Evolutionary conservation across 768 basidiomycete species (phyloP).

Genomic region (Astraeus odoratus): DNA sequence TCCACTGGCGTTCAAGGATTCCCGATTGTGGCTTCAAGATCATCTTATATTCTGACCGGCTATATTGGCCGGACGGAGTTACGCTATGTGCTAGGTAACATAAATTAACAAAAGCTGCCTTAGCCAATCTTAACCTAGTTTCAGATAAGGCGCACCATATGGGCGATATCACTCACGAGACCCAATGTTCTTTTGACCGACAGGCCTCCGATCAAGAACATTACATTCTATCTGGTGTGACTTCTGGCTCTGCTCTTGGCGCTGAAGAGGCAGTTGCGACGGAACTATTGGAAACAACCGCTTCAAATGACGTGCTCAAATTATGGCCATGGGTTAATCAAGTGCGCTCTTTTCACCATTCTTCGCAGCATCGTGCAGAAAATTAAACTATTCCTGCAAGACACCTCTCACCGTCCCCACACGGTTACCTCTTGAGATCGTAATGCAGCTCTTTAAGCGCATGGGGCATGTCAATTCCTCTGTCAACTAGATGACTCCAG

Average conservation of each 20-base stretch:
- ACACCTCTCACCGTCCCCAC: slow-evolving; percentile 92
- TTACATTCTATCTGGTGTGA: slow-evolving; percentile 34
- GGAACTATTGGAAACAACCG: slow-evolving; percentile 56
- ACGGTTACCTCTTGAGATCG: slow-evolving; percentile 89
- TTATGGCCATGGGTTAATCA: slow-evolving; percentile 94
- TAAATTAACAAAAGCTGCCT: not conserved
- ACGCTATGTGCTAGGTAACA: slow-evolving; percentile 79
- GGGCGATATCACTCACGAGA: slow-evolving; percentile 54
- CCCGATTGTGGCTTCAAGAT: slow-evolving; percentile 70
- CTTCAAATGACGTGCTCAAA: slow-evolving; percentile 51
- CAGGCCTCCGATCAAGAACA: slow-evolving; percentile 47
- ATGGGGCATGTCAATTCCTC: slow-evolving; percentile 71
- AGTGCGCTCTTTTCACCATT: slow-evolving; percentile 35
- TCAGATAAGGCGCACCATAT: slow-evolving; percentile 68
- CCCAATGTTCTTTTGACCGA: slow-evolving; percentile 62
- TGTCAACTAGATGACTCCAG: not conserved
- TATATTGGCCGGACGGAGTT: slow-evolving; percentile 87
- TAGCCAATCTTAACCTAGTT: not conserved
- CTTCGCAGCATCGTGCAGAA: not conserved
- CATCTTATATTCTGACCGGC: slow-evolving; percentile 60
- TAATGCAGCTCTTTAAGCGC: slow-evolving; percentile 94
- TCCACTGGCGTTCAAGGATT: slow-evolving; percentile 83
- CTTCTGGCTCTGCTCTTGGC: slow-evolving; percentile 45
- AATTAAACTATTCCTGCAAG: slow-evolving; percentile 34
- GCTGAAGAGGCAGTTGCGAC: slow-evolving; percentile 63